Evolutionary conservation across 1,284 basidiomycete genomes (phyloP), one percentile per base, ranked within the genome.

Genomic region (Hemileia vastatrix): DNA sequence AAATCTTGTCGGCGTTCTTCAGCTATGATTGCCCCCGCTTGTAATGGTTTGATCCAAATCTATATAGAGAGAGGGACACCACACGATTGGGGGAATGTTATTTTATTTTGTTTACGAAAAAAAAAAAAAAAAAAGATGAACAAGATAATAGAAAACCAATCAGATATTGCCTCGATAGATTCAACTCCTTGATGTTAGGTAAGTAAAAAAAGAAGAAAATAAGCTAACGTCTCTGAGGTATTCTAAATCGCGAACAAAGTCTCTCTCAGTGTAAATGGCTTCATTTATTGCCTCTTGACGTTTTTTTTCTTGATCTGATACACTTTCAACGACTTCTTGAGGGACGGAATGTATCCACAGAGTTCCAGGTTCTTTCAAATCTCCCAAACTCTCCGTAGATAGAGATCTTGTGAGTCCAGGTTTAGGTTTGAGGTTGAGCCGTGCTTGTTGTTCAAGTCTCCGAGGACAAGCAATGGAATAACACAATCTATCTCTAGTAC

Each of bases 261-360:
- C 93, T 18, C 92, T 83, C 76, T 98, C 95, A 15, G 95, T 98
- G 76, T 96, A 96, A 59, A 97, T 94, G 67, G 96, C 90, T 79
- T 99, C 95, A 76, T 98, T 98, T 79, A 99, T 97, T 32, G 92
- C 90, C 77, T 99, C 95, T 75, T 99, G 95, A 1, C 95, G 83
- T 77, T 85, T 94, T 82, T 95, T 93, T 79, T 99, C 95, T 36
- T 80, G 82, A 65, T 96, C 93, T 2, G 87, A 86, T 43, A 97
- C 89, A 71, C 86, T 89, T 71, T 94, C 90, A 47, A 89, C 85
- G 45, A 98, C 86, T 72, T 97, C 94, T 75, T 88, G 85, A 5
- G 94, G 88, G 0, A 98, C 95, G 0, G 91, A 88, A 74, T 97
- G 91, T 57, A 96, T 87, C 95, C 95, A 98, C 2, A 98, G 79